These are phyloP conservation scores for Pseudogymnoascus sp. DNA, from an alignment of 2,329 filamentous ascomycete genomes.

Conservation along the genomic window DNA sequence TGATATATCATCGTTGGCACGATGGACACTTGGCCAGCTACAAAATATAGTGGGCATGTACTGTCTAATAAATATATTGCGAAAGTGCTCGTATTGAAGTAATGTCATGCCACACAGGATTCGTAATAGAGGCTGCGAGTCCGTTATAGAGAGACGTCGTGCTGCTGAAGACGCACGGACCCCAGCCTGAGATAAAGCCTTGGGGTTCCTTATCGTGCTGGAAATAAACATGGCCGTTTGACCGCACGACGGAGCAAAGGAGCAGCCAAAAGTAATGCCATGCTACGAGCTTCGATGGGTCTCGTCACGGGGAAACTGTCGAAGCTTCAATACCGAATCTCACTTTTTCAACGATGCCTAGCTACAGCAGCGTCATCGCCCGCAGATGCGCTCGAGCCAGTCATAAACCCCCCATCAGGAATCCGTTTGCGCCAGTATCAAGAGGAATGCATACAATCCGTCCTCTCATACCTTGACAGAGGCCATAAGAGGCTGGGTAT, in stretches of 20 bases:
- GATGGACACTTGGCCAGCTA: neutral
- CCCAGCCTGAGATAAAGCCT: neutral
- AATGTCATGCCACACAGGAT: neutral
- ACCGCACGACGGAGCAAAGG: neutral
- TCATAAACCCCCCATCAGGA: constrained; percentile 14
- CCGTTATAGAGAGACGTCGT: neutral
- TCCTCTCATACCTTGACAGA: constrained; percentile 56
- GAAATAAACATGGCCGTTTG: neutral
- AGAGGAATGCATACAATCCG: constrained; percentile 80
- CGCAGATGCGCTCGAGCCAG: neutral
- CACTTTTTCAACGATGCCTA: neutral
- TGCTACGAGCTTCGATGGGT: constrained; percentile 3
- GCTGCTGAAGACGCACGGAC: neutral
- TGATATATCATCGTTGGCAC: neutral
- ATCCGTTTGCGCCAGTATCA: constrained; percentile 73
- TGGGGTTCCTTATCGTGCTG: neutral
- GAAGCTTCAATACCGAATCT: neutral
- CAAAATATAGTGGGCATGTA: neutral
- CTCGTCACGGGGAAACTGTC: neutral
- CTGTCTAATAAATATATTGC: neutral
- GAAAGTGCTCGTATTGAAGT: neutral
- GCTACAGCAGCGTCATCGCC: neutral
- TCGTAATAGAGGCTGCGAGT: neutral
- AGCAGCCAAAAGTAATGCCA: neutral
- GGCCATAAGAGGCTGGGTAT: constrained; percentile 75